phyloP scores from a whole-genome alignment of 2,329 filamentous ascomycete species.

The Paramyrothecium sp. region DNA sequence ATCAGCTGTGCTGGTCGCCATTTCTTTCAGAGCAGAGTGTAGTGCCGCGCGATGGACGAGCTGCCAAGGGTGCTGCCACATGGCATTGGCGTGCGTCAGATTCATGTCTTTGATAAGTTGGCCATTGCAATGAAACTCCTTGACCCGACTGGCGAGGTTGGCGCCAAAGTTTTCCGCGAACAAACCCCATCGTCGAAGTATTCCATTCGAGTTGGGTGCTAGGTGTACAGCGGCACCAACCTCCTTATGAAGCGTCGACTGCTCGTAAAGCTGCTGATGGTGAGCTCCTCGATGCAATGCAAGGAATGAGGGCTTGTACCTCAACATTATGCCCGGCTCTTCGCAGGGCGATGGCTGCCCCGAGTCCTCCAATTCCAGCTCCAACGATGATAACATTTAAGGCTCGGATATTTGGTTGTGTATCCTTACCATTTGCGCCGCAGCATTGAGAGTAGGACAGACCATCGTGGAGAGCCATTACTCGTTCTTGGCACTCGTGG shows the following conservation, averaged over 20 bases:
- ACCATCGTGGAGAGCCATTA: no score
- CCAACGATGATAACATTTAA: not conserved
- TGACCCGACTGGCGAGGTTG: not conserved
- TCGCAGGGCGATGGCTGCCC: not conserved
- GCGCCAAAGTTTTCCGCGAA: not conserved
- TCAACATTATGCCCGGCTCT: not conserved
- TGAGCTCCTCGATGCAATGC: not conserved
- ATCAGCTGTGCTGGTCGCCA: not conserved
- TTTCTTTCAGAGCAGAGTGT: not conserved
- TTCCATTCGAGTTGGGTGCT: not conserved
- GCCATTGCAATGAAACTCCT: not conserved
- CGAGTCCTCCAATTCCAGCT: not conserved
- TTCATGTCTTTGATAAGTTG: not conserved
- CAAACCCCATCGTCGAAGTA: not conserved
- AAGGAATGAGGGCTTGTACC: not conserved
- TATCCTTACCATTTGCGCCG: not conserved
- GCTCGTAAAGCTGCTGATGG: not conserved
- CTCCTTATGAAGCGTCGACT: not conserved
- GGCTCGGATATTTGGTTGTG: not conserved
- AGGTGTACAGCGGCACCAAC: not conserved
- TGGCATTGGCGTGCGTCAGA: not conserved
- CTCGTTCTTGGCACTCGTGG: no score
- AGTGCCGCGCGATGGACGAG: not conserved
- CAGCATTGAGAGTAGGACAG: no score
- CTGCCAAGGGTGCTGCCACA: not conserved